Conservation (phyloP, 2,329 filamentous ascomycete genomes). For the Epichloe hybrida region DNA sequence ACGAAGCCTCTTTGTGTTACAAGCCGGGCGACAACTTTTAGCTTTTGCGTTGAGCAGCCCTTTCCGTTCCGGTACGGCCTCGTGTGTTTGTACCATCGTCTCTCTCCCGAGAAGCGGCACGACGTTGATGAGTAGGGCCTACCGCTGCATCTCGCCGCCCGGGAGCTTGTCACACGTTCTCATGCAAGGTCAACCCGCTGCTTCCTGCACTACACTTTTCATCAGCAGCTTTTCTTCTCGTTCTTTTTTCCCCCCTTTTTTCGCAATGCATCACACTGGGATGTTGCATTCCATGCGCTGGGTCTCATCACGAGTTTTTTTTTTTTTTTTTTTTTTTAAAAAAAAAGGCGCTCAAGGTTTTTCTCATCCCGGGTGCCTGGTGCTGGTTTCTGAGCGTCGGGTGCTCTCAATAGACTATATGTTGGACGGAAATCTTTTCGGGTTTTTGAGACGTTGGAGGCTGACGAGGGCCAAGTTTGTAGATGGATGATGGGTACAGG, state of each 20-base stretch:
- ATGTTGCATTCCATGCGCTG: background rate
- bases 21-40: background rate
- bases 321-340: too few relatives aligned
- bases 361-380: background rate
- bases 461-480: background rate
- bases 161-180: background rate
- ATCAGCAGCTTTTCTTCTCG: background rate
- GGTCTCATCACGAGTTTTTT: background rate
- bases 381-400: background rate
- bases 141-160: too few relatives aligned
- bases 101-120: too few relatives aligned
- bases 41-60: too few relatives aligned
- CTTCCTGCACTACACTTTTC: background rate
- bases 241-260: too few relatives aligned
- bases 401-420: background rate
- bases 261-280: background rate
- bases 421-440: too few relatives aligned
- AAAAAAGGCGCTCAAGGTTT: background rate
- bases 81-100: too few relatives aligned
- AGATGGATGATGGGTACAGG: too few relatives aligned
- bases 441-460: background rate
- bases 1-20: background rate
- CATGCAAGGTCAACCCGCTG: background rate
- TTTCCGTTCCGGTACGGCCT: background rate
- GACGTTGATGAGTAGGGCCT: too few relatives aligned